phyloP scores from a whole-genome alignment of 2,329 filamentous ascomycete species.

The Scytalidium lignicola region DNA sequence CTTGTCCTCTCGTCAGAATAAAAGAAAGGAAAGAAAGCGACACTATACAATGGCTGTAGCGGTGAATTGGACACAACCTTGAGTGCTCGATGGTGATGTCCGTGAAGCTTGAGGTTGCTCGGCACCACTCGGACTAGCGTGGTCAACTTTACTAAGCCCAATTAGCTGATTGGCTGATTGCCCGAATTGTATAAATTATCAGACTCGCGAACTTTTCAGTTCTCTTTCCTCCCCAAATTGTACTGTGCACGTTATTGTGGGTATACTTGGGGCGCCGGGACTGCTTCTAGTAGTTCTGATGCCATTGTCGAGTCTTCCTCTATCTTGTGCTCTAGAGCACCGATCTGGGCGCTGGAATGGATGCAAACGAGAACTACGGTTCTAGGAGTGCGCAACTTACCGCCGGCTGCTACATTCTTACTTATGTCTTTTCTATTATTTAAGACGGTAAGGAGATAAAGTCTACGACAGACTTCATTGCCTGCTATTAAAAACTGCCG shows the following conservation, averaged over 20 bases:
- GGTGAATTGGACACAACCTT: constrained; percentile 15
- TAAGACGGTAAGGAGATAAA: too few relatives aligned
- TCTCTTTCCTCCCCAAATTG: constrained; percentile 45
- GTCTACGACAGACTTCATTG: too few relatives aligned
- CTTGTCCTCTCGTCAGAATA: constrained; percentile 50
- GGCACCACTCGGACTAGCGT: constrained; percentile 9
- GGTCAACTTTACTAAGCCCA: constrained; percentile 17
- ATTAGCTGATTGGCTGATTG: constrained; percentile 16
- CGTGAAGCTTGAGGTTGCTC: constrained; percentile 9
- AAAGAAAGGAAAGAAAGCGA: constrained; percentile 30
- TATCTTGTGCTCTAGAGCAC: constrained; percentile 65
- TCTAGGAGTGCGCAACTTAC: constrained; percentile 55
- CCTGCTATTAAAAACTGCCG: too few relatives aligned
- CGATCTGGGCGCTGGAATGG: constrained; percentile 60
- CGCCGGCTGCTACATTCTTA: constrained; percentile 63
- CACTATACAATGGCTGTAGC: constrained; percentile 11
- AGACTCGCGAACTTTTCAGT: constrained; percentile 16
- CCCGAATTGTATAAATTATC: constrained; percentile 16
- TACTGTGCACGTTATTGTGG: constrained; percentile 67
- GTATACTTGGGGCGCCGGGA: constrained; percentile 51
- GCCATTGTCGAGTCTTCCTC: constrained; percentile 61
- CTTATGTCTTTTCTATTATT: neutral
- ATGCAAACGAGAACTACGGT: constrained; percentile 56
- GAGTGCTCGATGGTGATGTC: constrained; percentile 9
- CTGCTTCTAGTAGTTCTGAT: constrained; percentile 31